Base-by-base conservation (phyloP, 768 basidiomycete species). In the Panellus pusillus region DNA sequence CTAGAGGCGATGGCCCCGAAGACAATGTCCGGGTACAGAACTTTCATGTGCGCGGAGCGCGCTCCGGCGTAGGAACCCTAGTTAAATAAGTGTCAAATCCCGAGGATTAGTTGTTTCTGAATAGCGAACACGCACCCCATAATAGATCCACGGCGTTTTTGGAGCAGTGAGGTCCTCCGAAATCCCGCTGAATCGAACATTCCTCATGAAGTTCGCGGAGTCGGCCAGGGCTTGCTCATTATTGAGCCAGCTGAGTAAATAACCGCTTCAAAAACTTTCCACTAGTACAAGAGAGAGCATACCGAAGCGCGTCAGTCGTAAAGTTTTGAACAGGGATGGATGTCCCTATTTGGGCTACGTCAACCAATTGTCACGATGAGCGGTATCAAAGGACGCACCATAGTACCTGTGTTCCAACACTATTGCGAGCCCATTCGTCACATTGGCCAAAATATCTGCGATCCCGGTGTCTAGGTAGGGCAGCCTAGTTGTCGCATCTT, bases 381-480 rank as follows among this genome's bases (percentile, higher is more conserved):
- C 8, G 37, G 40, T 27, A 47, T 27, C 44, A 42, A 47, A 28
- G 7, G 35, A 40, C 67, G 41, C 57, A 78, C 93, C 92, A 66
- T 96, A 96, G 67, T 89, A 93, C 57, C 94, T 81, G 69, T 97
- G 94, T 67, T 97, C 94, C 31, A 97, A 76, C 18, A 97, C 82
- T 41, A 97, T 81, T 19, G 89, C 87, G 7, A 98, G 76, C 5
- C 96, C 96, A 28, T 84, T 80, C 1, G 92, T 95, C n/a, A 87
- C 88, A 52, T 80, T 85, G 4, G 89, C 76, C 48, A 98, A 73
- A 52, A 97, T 94, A 43, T 91, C 88, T 4, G 89, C 81, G 58
- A 97, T 95, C 2, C 93, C 90, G 1, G 81, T 87, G 55, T 90
- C 86, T 20, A 89, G 70, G 72, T 82, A 89, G 6, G 76, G 74